Conservation (phyloP, 768 basidiomycete genomes). For the Russula sp. region DNA sequence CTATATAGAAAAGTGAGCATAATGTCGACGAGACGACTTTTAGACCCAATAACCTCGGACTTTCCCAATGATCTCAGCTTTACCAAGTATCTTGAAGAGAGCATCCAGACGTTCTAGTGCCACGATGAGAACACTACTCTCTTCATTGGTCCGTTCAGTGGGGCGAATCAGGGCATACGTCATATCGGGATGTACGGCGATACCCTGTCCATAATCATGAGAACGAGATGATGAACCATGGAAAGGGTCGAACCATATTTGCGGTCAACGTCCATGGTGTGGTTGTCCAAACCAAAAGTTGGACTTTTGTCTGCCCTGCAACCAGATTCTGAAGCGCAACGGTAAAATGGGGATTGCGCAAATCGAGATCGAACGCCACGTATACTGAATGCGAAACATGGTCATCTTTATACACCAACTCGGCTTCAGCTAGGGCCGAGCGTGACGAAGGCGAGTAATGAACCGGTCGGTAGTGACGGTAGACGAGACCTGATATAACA, state of each 20-base stretch:
- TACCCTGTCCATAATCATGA: slow-evolving; percentile 54
- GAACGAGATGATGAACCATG: slow-evolving; percentile 8
- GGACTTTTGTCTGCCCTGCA: slow-evolving; percentile 38
- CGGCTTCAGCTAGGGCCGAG: slow-evolving; percentile 93
- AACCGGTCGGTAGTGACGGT: slow-evolving; percentile 83
- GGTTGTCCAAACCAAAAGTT: slow-evolving; percentile 90
- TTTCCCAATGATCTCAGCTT: slow-evolving; percentile 41
- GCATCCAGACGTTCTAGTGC: slow-evolving; percentile 38
- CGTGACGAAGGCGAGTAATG: slow-evolving; percentile 94
- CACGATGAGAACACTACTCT: slow-evolving; percentile 37
- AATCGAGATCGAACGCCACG: slow-evolving; percentile 69
- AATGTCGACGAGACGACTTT: not conserved
- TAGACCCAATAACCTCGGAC: slow-evolving; percentile 15
- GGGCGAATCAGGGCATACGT: slow-evolving; percentile 54
- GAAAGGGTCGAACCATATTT: slow-evolving; percentile 68
- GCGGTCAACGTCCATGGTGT: slow-evolving; percentile 97
- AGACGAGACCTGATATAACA: slow-evolving; percentile 63
- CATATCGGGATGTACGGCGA: slow-evolving; percentile 77
- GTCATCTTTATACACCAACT: slow-evolving; percentile 84
- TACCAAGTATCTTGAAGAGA: slow-evolving; percentile 37
- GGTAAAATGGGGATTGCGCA: not conserved
- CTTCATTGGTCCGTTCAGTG: slow-evolving; percentile 23
- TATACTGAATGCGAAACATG: slow-evolving; percentile 88
- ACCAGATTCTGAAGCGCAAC: slow-evolving; percentile 38
- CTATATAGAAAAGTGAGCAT: slow-evolving; percentile 27